Base-by-base conservation (phyloP, 345 rosid species). In the Euphorbia peplus region DNA sequence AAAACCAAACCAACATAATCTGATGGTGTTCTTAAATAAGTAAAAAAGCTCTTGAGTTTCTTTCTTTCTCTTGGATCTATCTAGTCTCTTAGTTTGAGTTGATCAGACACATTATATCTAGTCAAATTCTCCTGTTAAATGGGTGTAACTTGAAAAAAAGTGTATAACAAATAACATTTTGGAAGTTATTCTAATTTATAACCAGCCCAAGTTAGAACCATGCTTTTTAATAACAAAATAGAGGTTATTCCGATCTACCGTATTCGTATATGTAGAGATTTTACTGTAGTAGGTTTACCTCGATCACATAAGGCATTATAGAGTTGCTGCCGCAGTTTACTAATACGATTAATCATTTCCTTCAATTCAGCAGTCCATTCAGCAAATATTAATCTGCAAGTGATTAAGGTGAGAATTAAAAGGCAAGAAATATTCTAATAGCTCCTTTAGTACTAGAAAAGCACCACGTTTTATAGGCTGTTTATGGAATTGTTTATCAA, bases 361-460 rank as follows among this genome's bases (percentile, higher is more conserved):
- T 88, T 90, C 83, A 90, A 78, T 76, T 90, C 96, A 52, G 78
- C 48, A 67, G 93, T 88, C 96, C 96, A 90, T 64, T 88, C 90
- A 42, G 83, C 60, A 77, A 79, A 85, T 83, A 86, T 35, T 54
- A 82, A 80, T 66, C 91, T 89, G 76, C 65, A 78, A 28, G 62
- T n/a, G n/a, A n/a, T n/a, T 9, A 50, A 24, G 46, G 26, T 13
- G 12, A 72, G 28, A 46, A 14, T 75, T 52, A 41, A 56, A 60
- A 52, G 13, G 21, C 24, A 37, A 22, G 12, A 24, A 11, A 32
- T 12, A 39, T 60, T 39, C 30, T 39, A 39, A 39, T 8, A 39
- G 13, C 28, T 12, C 29, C 10, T 53, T 26, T 53, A 53, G 2
- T 22, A 16, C 29, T 53, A 53, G 58, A 25, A 50, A 50, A 50